phyloP scores from a whole-genome alignment of 2,329 filamentous ascomycete genomes.

The Diplodia seriata region DNA sequence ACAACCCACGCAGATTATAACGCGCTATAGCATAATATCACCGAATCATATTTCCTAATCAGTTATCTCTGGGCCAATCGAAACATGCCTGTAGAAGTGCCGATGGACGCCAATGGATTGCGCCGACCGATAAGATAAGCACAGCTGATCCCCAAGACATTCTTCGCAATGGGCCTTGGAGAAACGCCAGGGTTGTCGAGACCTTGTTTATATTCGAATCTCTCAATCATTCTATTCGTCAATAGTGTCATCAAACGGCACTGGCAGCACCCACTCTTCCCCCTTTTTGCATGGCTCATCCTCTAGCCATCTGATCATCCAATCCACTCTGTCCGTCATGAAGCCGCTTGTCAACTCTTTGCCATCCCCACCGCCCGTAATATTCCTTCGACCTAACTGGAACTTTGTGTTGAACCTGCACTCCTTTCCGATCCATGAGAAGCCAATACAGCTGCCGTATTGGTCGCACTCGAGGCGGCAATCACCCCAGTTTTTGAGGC shows the following conservation, averaged over 20 bases:
- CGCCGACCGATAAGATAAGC: too few species aligned
- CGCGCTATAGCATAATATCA: too few species aligned
- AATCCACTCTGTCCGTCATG: conserved; percentile 29
- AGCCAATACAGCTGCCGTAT: conserved; percentile 44
- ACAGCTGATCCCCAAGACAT: too few species aligned
- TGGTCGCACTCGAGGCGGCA: conserved; percentile 46
- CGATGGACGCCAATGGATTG: too few species aligned
- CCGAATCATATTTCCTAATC: too few species aligned
- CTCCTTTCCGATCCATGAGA: conserved; percentile 39
- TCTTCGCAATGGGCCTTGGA: too few species aligned
- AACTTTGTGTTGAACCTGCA: conserved; percentile 14
- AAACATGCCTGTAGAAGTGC: too few species aligned
- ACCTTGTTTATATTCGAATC: neutral
- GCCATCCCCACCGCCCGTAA: neutral
- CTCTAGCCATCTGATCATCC: conserved; percentile 25
- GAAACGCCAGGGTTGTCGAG: too few species aligned
- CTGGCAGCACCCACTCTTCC: conserved; percentile 13
- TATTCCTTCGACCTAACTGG: conserved; percentile 9
- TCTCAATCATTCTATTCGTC: neutral
- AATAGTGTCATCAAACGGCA: neutral
- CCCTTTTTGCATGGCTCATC: conserved; percentile 14
- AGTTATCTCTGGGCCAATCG: too few species aligned
- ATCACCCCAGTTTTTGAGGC: conserved; percentile 37
- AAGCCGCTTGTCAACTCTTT: conserved; percentile 19
- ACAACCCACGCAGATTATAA: too few species aligned